A percentile compares a stretch with the other conserved stretches of the same genome.
These are phyloP conservation scores for Amaranthus palmeri DNA, from an alignment of 148 eudicot genomes.

Conservation along the genomic window DNA sequence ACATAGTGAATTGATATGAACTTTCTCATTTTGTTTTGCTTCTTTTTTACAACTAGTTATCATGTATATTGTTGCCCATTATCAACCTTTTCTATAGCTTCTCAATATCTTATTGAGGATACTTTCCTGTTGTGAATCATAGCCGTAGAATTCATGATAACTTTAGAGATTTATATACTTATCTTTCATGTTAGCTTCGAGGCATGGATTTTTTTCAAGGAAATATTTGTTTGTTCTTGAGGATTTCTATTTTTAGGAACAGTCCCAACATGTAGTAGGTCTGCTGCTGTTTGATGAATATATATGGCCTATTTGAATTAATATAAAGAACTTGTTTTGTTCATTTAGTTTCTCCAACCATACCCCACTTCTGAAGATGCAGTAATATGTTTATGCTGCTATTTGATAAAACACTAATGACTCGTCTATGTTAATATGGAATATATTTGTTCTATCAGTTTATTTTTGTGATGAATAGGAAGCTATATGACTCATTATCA, in stretches of 20 bases:
- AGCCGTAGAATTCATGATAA: constrained; percentile 1
- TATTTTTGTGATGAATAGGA: not conserved
- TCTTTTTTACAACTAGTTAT: not conserved
- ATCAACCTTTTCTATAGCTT: not conserved
- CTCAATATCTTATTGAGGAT: not conserved
- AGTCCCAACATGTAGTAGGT: not conserved
- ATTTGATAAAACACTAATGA: not conserved
- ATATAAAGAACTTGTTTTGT: not conserved
- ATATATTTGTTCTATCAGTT: not conserved
- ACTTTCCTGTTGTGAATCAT: not conserved
- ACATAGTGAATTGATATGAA: not conserved
- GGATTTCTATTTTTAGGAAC: not conserved
- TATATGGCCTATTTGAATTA: not conserved
- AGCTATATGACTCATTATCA: not conserved
- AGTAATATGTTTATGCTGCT: not conserved
- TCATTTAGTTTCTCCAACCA: not conserved
- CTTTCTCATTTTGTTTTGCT: not conserved
- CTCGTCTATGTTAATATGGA: not conserved
- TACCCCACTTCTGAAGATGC: not conserved
- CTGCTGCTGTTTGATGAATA: not conserved
- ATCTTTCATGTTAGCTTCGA: not conserved
- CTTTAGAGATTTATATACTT: not conserved
- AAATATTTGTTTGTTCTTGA: not conserved
- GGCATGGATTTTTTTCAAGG: not conserved
- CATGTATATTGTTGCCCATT: not conserved